phyloP scores from a whole-genome alignment of 768 basidiomycete species.

The Neoboletus subvelutipes region DNA sequence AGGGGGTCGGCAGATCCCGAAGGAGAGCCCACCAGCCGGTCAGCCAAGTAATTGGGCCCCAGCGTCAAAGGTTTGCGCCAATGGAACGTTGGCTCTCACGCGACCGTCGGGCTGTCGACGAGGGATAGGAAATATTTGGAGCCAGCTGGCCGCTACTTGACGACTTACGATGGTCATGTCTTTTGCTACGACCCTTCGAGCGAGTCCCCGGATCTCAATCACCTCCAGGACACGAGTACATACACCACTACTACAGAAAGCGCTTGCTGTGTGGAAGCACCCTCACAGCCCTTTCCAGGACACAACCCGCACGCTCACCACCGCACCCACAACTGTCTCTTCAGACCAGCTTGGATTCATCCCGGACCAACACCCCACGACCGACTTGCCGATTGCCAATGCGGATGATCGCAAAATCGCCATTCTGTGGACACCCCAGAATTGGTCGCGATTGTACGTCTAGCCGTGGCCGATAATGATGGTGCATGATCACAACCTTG shows the following conservation, averaged over 20 bases:
- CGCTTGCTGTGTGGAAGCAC: neutral
- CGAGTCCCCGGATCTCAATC: neutral
- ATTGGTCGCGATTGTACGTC: constrained; percentile 79
- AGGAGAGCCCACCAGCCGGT: too few species aligned
- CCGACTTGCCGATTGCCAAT: constrained; percentile 51
- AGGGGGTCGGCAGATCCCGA: too few species aligned
- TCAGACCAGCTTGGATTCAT: constrained; percentile 32
- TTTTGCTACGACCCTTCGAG: neutral
- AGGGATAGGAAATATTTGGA: too few species aligned
- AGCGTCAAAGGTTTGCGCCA: too few species aligned
- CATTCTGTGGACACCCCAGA: constrained; percentile 69
- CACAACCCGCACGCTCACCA: constrained; percentile 3
- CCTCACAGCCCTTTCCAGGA: neutral
- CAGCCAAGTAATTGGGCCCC: too few species aligned
- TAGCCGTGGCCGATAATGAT: too few species aligned
- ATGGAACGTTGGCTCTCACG: too few species aligned
- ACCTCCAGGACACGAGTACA: neutral
- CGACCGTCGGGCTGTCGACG: too few species aligned
- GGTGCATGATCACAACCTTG: neutral
- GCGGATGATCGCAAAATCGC: constrained; percentile 61
- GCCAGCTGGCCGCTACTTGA: too few species aligned
- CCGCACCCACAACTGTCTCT: constrained; percentile 13
- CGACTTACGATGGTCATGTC: neutral
- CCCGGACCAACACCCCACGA: constrained; percentile 11
- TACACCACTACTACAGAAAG: neutral